Evolutionary conservation across 176 grass and related monocot species (phyloP).

Genomic region (Hordeum marinum): DNA sequence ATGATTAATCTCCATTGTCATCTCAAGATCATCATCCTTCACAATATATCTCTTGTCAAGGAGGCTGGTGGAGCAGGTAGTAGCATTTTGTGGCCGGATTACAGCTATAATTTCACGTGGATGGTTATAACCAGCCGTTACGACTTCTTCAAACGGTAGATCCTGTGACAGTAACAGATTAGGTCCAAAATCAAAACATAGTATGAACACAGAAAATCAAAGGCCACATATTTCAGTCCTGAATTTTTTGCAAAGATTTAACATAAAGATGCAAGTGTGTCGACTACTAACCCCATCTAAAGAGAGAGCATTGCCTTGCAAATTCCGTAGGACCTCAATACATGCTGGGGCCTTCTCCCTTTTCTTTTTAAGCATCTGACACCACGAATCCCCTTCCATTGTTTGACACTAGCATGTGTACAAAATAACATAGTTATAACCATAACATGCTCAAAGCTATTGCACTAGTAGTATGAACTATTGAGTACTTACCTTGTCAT

Average conservation of each 20-base stretch:
- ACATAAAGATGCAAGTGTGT: constrained; percentile 5
- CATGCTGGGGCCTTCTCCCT: constrained; percentile 27
- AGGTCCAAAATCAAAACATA: not conserved
- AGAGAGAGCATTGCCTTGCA: not conserved
- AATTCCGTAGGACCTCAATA: constrained; percentile 11
- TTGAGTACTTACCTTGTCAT: constrained; percentile 20
- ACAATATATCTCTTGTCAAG: constrained; percentile 24
- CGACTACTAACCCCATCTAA: constrained; percentile 9
- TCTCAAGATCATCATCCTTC: constrained; percentile 39
- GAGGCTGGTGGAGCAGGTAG: not conserved
- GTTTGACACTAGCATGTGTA: constrained; percentile 31
- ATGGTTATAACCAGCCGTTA: constrained; percentile 32
- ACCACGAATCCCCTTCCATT: constrained; percentile 21
- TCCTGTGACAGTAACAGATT: constrained; percentile 15
- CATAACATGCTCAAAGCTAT: constrained; percentile 8
- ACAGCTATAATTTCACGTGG: constrained; percentile 37
- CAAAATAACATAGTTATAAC: not conserved
- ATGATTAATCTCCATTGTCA: constrained; percentile 23
- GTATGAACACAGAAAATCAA: not conserved
- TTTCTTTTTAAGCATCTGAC: constrained; percentile 16
- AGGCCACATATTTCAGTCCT: not conserved
- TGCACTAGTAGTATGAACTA: not conserved
- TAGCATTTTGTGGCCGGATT: constrained; percentile 16
- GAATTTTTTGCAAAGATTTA: not conserved
- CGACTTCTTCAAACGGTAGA: constrained; percentile 8